Percentiles rank a stretch among this genome's conserved stretches.
Conservation (phyloP, 805 yeast genomes). For the Gaillardinia entomophila region DNA sequence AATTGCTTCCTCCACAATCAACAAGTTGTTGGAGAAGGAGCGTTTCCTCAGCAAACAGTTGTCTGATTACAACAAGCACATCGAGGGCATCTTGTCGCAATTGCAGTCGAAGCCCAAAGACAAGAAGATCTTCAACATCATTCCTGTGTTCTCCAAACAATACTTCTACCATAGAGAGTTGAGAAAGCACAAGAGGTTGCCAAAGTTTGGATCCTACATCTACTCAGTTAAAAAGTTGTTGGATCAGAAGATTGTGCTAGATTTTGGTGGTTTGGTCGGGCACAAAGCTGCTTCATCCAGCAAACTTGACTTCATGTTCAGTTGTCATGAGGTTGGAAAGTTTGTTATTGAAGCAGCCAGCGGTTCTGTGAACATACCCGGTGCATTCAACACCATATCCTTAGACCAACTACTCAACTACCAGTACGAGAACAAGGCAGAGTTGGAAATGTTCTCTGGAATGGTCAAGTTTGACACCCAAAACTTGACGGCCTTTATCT, state of each 20-base stretch:
- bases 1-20: slow-evolving; percentile 36
- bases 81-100: slow-evolving; percentile 37
- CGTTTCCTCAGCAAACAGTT: slow-evolving; percentile 40
- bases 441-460: slow-evolving; percentile 57
- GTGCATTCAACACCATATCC: slow-evolving; percentile 50
- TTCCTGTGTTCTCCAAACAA: slow-evolving; percentile 62
- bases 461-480: slow-evolving; percentile 67
- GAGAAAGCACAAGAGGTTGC: slow-evolving; percentile 58
- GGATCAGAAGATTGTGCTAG: slow-evolving; percentile 65
- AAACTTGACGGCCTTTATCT: slow-evolving; percentile 60
- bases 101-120: slow-evolving; percentile 42
- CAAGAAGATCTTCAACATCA: slow-evolving; percentile 42
- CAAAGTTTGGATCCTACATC: slow-evolving; percentile 72
- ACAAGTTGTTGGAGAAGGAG: slow-evolving; percentile 41
- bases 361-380: slow-evolving; percentile 63
- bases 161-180: slow-evolving; percentile 70
- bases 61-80: slow-evolving; percentile 41
- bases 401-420: slow-evolving; percentile 66
- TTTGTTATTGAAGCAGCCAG: slow-evolving; percentile 72
- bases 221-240: slow-evolving; percentile 69
- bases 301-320: slow-evolving; percentile 67
- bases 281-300: slow-evolving; percentile 43
- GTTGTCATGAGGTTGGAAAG: slow-evolving; percentile 67
- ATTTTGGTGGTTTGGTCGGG: slow-evolving; percentile 48
- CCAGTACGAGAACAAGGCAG: slow-evolving; percentile 63